Evolutionary conservation across 345 rosid species (phyloP), one percentile per base, ranked within the genome.

Genomic region (Jatropha curcas): DNA sequence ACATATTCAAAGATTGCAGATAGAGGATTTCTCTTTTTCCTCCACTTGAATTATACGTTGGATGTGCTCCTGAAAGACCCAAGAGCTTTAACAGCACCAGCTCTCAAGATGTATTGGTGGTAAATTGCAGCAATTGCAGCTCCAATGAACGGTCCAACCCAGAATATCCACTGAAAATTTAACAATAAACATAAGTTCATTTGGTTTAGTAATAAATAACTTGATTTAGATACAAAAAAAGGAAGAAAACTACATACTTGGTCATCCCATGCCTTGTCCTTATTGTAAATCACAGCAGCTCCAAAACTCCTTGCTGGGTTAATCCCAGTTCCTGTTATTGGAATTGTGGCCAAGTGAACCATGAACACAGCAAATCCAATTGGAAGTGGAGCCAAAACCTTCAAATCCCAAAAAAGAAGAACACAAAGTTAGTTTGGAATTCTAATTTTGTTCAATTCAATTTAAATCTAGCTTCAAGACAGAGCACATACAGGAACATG

Each of bases 131-230:
- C 87, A n/a, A 81, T 71, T 7, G 81, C 81, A 2, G 85, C 85
- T 13, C 87, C 87, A 19, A 84, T 60, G 80, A 84, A 81, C 6
- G 85, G 87, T 16, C 87, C 87, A 6, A 65, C 87, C 87, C 87
- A 84, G 81, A 84, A 84, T 22, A 84, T 81, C 87, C 87, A 84
- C 87, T 84, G 84, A 4, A 14, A 53, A 56, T 37, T n/a, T 0
- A 33, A 35, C 41, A 50, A 20, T 27, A 9, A 7, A 57, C 41
- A 16, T 5, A 30, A 17, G 10, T 27, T n/a, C 31, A 30, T n/a
- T 28, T 19, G 31, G 7, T 37, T 10, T 2, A 9, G 20, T 43
- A 4, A 62, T 14, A 14, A 5, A 28, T 10, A 22, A 12, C n/a
- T 48, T 12, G 22, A 17, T 8, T 17, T 19, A 41, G n/a, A 77